Evolutionary conservation across 768 basidiomycete species (phyloP), one percentile per base, ranked within the genome.

Genomic region (Macrolepiota fuliginosa): DNA sequence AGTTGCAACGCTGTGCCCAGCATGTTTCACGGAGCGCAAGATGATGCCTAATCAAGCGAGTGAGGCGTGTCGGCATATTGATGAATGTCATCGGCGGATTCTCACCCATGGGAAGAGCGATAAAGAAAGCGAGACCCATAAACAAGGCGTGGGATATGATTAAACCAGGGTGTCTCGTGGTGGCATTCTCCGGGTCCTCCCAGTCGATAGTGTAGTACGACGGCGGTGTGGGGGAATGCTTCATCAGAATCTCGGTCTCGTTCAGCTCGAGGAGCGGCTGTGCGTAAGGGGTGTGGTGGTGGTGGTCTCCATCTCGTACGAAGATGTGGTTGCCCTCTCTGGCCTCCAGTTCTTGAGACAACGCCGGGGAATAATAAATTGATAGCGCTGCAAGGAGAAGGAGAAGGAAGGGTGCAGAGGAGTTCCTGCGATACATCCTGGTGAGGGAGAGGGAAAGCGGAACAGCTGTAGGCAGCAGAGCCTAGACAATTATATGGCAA

Each of bases 191-290:
- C 6, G 70, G 72, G 53, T 81, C 79, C 37, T 90, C 86, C 70
- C 87, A 82, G 72, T 96, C 94, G 65, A 89, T 82, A 13, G 90
- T 87, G 73, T 86, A 93, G 72, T 94, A 96, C 2, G 92, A 94
- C 0, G 88, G 85, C 0, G 91, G 91, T 0, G 89, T 90, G 0
- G 87, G 86, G 0, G 77, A 70, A 70, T 95, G 92, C 58, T 77
- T 74, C 65, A 83, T 70, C 35, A 84, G 76, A 52, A 94, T 75
- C 57, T 89, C 85, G 0, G 90, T 89, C 70, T 95, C 94, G 72
- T 96, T 92, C 58, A 96, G 77, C 62, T 82, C 76, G n/a, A 79
- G 65, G 25, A 85, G 64, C 13, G 88, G 87, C 3, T 78, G 79
- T 1, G 69, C 80, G 59, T 81, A 76, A 46, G 76, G 75, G 58